Percentiles rank a stretch among this genome's conserved stretches.
These are phyloP conservation scores for Polyporus tsugae DNA, from an alignment of 1,284 basidiomycete genomes.

Conservation along the genomic window DNA sequence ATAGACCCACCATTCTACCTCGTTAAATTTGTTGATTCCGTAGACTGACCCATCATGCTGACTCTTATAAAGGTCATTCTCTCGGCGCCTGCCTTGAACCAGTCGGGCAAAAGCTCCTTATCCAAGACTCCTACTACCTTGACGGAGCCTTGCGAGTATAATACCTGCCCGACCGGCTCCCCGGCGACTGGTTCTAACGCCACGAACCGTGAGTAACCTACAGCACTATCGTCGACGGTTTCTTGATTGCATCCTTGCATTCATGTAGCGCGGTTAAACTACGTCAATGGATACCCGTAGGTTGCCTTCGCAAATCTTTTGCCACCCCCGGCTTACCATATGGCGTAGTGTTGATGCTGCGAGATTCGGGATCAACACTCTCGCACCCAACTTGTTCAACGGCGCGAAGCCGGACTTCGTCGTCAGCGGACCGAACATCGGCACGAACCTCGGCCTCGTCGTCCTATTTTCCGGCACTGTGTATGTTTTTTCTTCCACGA, in stretches of 20 bases:
- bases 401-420: constrained; percentile 55
- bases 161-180: constrained; percentile 50
- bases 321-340: neutral
- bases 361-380: constrained; percentile 55
- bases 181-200: constrained; percentile 52
- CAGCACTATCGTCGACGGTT: neutral
- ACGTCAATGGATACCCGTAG: constrained; percentile 38
- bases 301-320: neutral
- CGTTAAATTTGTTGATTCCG: too few relatives aligned
- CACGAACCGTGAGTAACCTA: constrained; percentile 48
- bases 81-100: constrained; percentile 52
- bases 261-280: constrained; percentile 34
- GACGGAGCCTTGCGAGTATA: constrained; percentile 48
- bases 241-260: constrained; percentile 1
- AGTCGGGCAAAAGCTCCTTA: constrained; percentile 52
- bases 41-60: neutral
- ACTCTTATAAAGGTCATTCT: constrained; percentile 45
- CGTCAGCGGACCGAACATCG: constrained; percentile 45
- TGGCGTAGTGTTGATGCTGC: constrained; percentile 50
- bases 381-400: constrained; percentile 52
- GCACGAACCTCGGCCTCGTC: constrained; percentile 32
- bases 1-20: too few relatives aligned
- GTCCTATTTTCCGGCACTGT: constrained; percentile 35
- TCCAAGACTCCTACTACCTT: constrained; percentile 37
- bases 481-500: constrained; percentile 19